Evolutionary conservation across 352 stramenopile genomes (phyloP), one percentile per base, ranked within the genome.

Genomic region (Globisporangium yorkense): DNA sequence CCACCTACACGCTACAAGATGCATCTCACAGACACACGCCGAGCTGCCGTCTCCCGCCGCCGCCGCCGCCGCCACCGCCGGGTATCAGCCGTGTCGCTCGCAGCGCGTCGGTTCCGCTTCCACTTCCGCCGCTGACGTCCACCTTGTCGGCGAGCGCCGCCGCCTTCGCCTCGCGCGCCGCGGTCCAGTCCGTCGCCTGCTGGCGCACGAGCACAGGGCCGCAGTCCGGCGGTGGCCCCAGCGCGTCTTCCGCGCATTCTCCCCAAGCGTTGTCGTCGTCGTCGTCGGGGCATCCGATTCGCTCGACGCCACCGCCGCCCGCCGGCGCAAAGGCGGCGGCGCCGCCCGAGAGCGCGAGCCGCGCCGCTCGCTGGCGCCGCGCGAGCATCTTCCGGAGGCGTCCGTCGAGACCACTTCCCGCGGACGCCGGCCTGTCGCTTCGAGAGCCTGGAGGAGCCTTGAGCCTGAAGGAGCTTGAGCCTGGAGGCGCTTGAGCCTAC

Each of bases 141-240:
- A 62, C 8, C 4, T 56, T 56, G 47, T 46, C 37, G 16, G 48
- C 48, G 21, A 62, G 45, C 45, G 48, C 31, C 48, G 24, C 48
- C 13, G 37, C 20, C 21, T 62, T 62, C 10, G 56, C 48, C 48
- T 56, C 48, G 52, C 56, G 44, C 51, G 46, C 59, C 18, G 44
- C 63, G 9, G 63, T 71, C 35, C 63, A 69, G 59, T 79, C 71
- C 51, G 57, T 68, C 31, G 71, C 71, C 48, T 74, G 61, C 62
- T 79, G 71, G 0, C 71, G 68, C 56, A 71, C 62, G n/a, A 79
- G 48, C 55, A 54, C 50, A 5, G 71, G 68, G 27, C 67, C 62
- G 16, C 37, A 59, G 40, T 62, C 54, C 24, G 71, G 71, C 41
- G 71, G 71, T 16, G 71, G 62, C 2, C 71, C 71, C 5, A 79